These are phyloP conservation scores for Penicillium paneum DNA, from an alignment of 2,329 filamentous ascomycete genomes.

Conservation along the genomic window DNA sequence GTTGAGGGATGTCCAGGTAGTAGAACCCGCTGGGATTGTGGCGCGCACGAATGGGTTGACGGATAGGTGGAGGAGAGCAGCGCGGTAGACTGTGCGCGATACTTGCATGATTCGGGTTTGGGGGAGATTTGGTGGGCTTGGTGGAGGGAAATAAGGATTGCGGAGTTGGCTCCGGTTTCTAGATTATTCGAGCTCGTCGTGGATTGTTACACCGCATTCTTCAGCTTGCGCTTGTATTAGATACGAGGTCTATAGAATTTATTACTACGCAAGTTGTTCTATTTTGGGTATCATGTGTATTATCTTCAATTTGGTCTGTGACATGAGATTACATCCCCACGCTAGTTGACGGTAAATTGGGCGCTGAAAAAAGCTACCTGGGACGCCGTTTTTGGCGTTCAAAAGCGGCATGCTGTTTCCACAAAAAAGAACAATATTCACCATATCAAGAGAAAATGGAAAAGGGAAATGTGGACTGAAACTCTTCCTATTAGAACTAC, in stretches of 20 bases:
- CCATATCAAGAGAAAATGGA: too few relatives aligned
- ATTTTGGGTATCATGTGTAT: not conserved
- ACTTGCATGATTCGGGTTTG: conserved; percentile 25
- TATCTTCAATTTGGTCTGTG: not conserved
- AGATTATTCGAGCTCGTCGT: not conserved
- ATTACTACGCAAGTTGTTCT: not conserved
- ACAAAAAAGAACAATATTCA: too few relatives aligned
- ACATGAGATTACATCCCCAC: not conserved
- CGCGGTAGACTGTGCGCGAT: conserved; percentile 27
- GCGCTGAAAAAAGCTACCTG: too few relatives aligned
- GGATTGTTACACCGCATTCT: not conserved
- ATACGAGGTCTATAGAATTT: not conserved
- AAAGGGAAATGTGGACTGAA: too few relatives aligned
- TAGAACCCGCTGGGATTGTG: conserved; percentile 6
- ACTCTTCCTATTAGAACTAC: too few relatives aligned
- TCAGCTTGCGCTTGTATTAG: not conserved
- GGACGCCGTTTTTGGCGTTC: too few relatives aligned
- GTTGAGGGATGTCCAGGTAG: conserved; percentile 7
- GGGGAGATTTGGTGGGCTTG: not conserved
- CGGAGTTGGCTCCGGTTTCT: not conserved
- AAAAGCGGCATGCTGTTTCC: too few relatives aligned
- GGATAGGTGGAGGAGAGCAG: conserved; percentile 28
- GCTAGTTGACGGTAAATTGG: too few relatives aligned
- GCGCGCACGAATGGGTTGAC: conserved; percentile 23
- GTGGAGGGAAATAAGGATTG: not conserved